A percentile compares a stretch with the other conserved stretches of the same genome.
phyloP scores from a whole-genome alignment of 2,329 filamentous ascomycete genomes.

The Penicillium sp. region DNA sequence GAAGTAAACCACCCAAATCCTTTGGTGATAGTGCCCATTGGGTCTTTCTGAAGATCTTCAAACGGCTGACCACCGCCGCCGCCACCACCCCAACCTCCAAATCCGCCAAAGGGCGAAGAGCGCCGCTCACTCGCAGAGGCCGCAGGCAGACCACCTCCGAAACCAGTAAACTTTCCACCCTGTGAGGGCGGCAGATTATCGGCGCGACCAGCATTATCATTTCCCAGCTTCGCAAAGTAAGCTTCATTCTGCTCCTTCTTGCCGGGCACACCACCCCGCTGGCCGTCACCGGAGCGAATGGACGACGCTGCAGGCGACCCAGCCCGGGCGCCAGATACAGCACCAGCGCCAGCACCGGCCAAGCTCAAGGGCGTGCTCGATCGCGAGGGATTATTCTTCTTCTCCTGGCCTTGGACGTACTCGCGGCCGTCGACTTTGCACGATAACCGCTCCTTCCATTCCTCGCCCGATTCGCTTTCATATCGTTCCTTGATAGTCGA shows the following conservation, averaged over 20 bases:
- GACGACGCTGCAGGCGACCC: constrained; percentile 26
- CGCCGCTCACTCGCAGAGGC: constrained; percentile 37
- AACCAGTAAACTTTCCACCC: constrained; percentile 88
- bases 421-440: constrained; percentile 85
- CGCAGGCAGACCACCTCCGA: constrained; percentile 72
- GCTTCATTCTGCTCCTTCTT: constrained; percentile 71
- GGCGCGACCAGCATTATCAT: constrained; percentile 73
- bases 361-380: constrained; percentile 29
- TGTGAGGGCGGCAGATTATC: constrained; percentile 78
- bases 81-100: constrained; percentile 20
- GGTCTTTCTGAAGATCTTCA: constrained; percentile 90
- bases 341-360: constrained; percentile 1
- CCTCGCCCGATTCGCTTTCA: constrained; percentile 83
- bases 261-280: constrained; percentile 42
- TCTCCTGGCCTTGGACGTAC: constrained; percentile 72
- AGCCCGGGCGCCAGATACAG: constrained; percentile 7
- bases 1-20: constrained; percentile 92
- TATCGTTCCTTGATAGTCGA: constrained; percentile 89
- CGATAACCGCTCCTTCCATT: constrained; percentile 87
- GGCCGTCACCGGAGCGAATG: constrained; percentile 22
- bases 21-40: constrained; percentile 81
- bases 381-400: constrained; percentile 40
- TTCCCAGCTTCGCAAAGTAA: constrained; percentile 84
- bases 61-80: constrained; percentile 57
- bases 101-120: constrained; percentile 23